Evolutionary conservation across 2,329 filamentous ascomycete genomes (phyloP).

Genomic region (Colletotrichum limetticola): DNA sequence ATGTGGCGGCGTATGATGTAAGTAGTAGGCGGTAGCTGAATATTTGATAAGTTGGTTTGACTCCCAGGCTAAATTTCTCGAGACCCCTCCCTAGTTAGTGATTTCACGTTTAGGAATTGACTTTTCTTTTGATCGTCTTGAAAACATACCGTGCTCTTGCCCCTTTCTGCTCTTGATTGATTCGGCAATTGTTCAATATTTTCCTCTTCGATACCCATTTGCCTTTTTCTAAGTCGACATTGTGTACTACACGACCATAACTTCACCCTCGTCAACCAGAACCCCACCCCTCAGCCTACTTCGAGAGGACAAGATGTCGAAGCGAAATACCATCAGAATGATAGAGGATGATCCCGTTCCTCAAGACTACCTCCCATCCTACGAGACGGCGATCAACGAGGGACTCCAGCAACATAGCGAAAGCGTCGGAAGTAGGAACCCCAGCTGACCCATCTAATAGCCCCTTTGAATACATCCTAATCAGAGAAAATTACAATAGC

Average conservation of each 20-base stretch:
- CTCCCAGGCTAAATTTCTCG: background rate
- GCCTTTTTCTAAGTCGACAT: background rate
- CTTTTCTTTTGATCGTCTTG: background rate
- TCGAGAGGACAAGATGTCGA: constrained; percentile 2
- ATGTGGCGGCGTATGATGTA: constrained; percentile 8
- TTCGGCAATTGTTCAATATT: background rate
- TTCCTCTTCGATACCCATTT: background rate
- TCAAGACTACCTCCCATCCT: constrained; percentile 23
- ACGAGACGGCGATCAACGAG: constrained; percentile 14
- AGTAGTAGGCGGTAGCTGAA: background rate
- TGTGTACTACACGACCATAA: background rate
- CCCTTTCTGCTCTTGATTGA: too few relatives aligned
- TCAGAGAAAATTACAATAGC: background rate
- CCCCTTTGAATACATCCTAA: background rate
- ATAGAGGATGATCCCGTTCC: constrained; percentile 9
- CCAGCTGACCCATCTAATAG: background rate
- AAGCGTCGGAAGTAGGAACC: constrained; percentile 4
- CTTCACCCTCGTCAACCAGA: background rate
- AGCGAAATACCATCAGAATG: background rate
- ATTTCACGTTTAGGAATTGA: background rate
- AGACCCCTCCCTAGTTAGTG: background rate
- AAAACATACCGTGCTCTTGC: background rate
- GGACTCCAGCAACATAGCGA: constrained; percentile 2
- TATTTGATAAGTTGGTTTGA: background rate
- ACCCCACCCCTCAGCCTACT: background rate